Percentiles rank a stretch among this genome's conserved stretches.
Evolutionary conservation across 2,329 filamentous ascomycete genomes (phyloP).

Genomic region (Colletotrichum lini): DNA sequence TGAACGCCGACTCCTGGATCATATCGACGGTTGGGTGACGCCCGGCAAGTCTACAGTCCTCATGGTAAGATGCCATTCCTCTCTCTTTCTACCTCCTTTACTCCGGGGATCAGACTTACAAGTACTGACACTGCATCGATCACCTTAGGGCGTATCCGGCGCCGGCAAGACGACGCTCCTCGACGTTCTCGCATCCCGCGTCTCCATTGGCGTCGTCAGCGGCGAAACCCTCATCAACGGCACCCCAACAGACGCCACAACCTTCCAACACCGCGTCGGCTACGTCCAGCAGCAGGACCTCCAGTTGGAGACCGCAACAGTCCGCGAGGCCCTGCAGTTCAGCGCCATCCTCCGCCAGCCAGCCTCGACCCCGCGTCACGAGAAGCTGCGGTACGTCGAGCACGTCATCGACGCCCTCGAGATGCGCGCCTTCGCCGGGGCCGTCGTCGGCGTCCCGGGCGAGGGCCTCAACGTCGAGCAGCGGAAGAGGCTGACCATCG

Average conservation of each 20-base stretch:
- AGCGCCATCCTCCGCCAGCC: slow-evolving; percentile 78
- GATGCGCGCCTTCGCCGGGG: slow-evolving; percentile 76
- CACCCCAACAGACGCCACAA: slow-evolving; percentile 70
- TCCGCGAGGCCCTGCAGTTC: slow-evolving; percentile 77
- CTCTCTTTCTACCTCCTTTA: too few relatives aligned
- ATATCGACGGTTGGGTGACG: slow-evolving; percentile 84
- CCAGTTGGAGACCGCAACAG: slow-evolving; percentile 76
- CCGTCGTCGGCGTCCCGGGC: slow-evolving; percentile 76
- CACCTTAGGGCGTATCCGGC: slow-evolving; percentile 70
- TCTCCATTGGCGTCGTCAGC: slow-evolving; percentile 81
- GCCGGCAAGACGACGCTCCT: slow-evolving; percentile 85
- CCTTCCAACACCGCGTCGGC: slow-evolving; percentile 78
- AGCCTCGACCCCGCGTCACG: slow-evolving; percentile 60
- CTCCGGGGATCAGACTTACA: too few relatives aligned
- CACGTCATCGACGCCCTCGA: slow-evolving; percentile 49
- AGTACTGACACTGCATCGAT: too few relatives aligned
- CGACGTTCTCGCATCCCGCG: slow-evolving; percentile 79
- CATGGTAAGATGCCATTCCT: slow-evolving; percentile 63
- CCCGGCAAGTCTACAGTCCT: slow-evolving; percentile 82
- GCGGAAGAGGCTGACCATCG: slow-evolving; percentile 76
- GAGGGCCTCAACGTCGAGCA: slow-evolving; percentile 64
- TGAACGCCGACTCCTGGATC: slow-evolving; percentile 74
- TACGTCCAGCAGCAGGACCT: slow-evolving; percentile 82
- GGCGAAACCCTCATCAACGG: slow-evolving; percentile 81
- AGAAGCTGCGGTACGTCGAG: slow-evolving; percentile 48